Evolutionary conservation across 1,139 yeast genomes (phyloP).

Genomic region (Saccharomyces pastorianus): DNA sequence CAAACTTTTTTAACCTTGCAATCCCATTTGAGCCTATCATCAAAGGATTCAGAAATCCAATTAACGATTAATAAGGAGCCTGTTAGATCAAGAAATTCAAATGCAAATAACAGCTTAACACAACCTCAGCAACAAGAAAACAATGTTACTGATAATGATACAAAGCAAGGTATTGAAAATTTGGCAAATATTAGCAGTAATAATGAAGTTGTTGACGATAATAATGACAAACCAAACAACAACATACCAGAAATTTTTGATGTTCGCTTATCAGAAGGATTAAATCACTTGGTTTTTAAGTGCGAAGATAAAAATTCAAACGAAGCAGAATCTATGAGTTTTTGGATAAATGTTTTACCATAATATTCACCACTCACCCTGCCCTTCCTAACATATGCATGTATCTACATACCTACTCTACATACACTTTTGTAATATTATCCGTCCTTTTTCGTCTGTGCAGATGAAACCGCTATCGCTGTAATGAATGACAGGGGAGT

Average conservation of each 20-base stretch:
- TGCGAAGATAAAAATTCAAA: slow-evolving; percentile 14
- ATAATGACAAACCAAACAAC: slow-evolving; percentile 6
- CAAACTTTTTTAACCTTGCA: slow-evolving; percentile 24
- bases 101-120: slow-evolving; percentile 7
- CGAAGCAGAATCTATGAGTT: slow-evolving; percentile 19
- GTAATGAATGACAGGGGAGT: background rate
- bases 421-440: background rate
- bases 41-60: slow-evolving; percentile 10
- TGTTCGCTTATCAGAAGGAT: slow-evolving; percentile 26
- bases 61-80: slow-evolving; percentile 22
- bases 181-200: background rate
- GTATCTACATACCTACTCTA: background rate
- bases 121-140: slow-evolving; percentile 4
- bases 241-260: slow-evolving; percentile 19
- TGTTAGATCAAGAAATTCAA: slow-evolving; percentile 12
- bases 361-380: slow-evolving; percentile 4
- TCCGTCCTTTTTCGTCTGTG: background rate
- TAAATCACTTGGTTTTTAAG: slow-evolving; percentile 23
- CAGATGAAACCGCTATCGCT: background rate
- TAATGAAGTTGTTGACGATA: slow-evolving; percentile 1
- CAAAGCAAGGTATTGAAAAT: background rate
- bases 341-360: slow-evolving; percentile 30
- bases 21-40: slow-evolving; percentile 13
- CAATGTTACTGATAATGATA: slow-evolving; percentile 1
- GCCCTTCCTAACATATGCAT: background rate